Conservation (phyloP, 1,284 basidiomycete species). For the Kwoniella shivajii region DNA sequence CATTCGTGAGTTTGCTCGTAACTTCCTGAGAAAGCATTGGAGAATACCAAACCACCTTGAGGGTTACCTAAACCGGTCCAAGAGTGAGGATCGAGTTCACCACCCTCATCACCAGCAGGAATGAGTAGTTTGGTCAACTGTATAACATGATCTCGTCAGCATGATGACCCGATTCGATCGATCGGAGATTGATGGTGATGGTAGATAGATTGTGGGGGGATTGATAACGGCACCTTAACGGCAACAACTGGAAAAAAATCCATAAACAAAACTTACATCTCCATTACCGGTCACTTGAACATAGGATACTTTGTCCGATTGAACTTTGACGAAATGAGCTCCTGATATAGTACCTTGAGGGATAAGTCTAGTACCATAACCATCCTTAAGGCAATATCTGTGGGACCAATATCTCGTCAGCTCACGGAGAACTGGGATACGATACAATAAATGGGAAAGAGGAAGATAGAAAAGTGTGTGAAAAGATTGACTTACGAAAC, state of each 20-base stretch:
- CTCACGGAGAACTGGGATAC: too few species aligned
- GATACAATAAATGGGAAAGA: too few species aligned
- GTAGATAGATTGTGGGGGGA: conserved; percentile 57
- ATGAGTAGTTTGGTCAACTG: conserved; percentile 49
- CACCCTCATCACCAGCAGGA: conserved; percentile 56
- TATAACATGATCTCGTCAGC: neutral
- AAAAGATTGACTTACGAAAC: conserved; percentile 24
- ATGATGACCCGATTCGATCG: neutral
- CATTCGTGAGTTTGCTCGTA: conserved; percentile 48
- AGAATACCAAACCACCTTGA: conserved; percentile 66
- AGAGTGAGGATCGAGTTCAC: conserved; percentile 54
- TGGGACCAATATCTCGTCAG: too few species aligned
- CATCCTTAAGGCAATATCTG: conserved; percentile 53
- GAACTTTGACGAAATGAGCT: conserved; percentile 70
- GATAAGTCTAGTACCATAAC: conserved; percentile 70
- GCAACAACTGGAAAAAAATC: neutral
- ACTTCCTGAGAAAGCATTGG: conserved; percentile 64
- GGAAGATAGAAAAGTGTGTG: too few species aligned
- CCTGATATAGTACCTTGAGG: conserved; percentile 71
- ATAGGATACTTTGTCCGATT: conserved; percentile 46
- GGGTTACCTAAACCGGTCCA: conserved; percentile 60
- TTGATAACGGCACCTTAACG: too few species aligned
- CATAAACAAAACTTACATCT: conserved; percentile 41
- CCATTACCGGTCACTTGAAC: conserved; percentile 57
- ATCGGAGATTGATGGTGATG: conserved; percentile 62